Conservation (phyloP, 164 flowering plant genomes). For the Buxus sempervirens region DNA sequence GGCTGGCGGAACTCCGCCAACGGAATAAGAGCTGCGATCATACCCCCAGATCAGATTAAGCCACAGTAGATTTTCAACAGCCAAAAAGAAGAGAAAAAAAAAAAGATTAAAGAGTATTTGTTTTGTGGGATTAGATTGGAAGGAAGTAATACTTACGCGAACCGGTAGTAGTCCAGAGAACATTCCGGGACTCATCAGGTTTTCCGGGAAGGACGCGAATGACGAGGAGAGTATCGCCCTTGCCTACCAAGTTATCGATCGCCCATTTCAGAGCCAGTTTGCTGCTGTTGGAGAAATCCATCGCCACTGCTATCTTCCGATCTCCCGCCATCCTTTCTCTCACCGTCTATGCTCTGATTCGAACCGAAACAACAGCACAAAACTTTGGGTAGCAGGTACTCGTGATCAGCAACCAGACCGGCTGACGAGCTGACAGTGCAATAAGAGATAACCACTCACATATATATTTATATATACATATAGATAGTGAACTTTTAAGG, state of each 20-base stretch:
- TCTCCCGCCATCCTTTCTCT: constrained; percentile 32
- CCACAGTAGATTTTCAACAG: too few relatives aligned
- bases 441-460: too few relatives aligned
- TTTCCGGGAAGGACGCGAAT: constrained; percentile 39
- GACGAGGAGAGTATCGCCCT: constrained; percentile 49
- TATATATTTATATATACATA: too few relatives aligned
- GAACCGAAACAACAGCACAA: too few relatives aligned
- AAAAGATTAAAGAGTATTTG: too few relatives aligned
- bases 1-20: constrained; percentile 60
- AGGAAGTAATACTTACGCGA: constrained; percentile 46
- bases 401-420: too few relatives aligned
- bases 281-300: constrained; percentile 71
- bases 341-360: neutral
- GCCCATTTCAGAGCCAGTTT: constrained; percentile 64
- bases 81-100: neutral
- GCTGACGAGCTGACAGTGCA: neutral
- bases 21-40: constrained; percentile 68
- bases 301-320: constrained; percentile 56
- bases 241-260: constrained; percentile 43
- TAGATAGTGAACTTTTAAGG: too few relatives aligned
- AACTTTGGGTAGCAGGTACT: too few relatives aligned
- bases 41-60: constrained; percentile 1
- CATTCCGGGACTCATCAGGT: constrained; percentile 36
- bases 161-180: constrained; percentile 59
- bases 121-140: neutral